phyloP scores from a whole-genome alignment of 306 rosid genomes.

The Pyrus bretschneideri region DNA sequence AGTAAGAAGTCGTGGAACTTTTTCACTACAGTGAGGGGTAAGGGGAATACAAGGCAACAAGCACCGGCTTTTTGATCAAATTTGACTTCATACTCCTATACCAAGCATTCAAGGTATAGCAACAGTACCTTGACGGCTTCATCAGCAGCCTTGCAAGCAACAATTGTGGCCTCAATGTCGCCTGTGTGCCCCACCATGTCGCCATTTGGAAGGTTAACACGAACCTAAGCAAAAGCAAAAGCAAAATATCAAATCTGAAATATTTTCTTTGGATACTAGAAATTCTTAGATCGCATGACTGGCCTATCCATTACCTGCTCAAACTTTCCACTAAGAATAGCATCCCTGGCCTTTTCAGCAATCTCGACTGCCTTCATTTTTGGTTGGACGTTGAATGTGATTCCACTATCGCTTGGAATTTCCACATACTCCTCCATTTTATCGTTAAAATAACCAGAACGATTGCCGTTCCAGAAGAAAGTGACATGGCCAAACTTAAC shows the following conservation, averaged over 20 bases:
- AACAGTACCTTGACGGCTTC: slow-evolving; percentile 75
- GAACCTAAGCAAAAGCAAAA: slow-evolving; percentile 45
- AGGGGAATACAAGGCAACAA: background rate
- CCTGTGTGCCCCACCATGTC: slow-evolving; percentile 99
- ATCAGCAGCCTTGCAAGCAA: slow-evolving; percentile 98
- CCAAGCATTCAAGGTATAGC: background rate
- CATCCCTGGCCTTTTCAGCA: slow-evolving; percentile 89
- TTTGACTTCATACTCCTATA: background rate
- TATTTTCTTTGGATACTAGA: background rate
- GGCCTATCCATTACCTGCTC: slow-evolving; percentile 40
- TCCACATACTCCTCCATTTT: slow-evolving; percentile 83
- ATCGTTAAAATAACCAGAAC: slow-evolving; percentile 74
- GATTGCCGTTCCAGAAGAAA: slow-evolving; percentile 98
- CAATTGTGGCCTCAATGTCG: slow-evolving; percentile 84
- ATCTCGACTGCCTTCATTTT: slow-evolving; percentile 89
- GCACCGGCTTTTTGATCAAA: background rate
- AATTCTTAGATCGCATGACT: background rate
- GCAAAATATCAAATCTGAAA: slow-evolving; percentile 2
- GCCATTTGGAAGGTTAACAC: slow-evolving; percentile 92
- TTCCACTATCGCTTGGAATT: slow-evolving; percentile 90
- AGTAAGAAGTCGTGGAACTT: background rate
- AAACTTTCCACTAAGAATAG: slow-evolving; percentile 74
- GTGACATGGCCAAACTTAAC: slow-evolving; percentile 98
- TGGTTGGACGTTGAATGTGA: slow-evolving; percentile 83
- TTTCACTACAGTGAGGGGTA: background rate